phyloP scores from a whole-genome alignment of 2,329 filamentous ascomycete species.

The Amauroascus verrucosus region DNA sequence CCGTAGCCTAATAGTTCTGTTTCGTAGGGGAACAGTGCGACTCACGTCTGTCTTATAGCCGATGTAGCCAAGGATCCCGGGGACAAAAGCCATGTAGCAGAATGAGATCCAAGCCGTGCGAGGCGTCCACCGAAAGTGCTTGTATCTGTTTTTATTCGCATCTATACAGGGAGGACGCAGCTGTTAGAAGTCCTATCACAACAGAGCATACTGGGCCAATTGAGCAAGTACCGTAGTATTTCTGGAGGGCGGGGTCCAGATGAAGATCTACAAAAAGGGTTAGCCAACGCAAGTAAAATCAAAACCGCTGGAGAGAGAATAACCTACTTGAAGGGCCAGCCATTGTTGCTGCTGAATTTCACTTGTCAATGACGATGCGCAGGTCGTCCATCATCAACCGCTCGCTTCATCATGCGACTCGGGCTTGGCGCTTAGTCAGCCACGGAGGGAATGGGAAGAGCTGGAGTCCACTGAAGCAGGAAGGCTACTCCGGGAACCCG shows the following conservation, averaged over 20 bases:
- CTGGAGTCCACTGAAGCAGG: no score
- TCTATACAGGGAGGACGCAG: slow-evolving; percentile 42
- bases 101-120: slow-evolving; percentile 71
- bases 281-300: slow-evolving; percentile 18
- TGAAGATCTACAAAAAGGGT: slow-evolving; percentile 39
- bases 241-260: slow-evolving; percentile 39
- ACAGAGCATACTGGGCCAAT: not conserved
- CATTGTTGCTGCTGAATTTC: slow-evolving; percentile 9
- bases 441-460: no score
- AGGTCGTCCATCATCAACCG: not conserved
- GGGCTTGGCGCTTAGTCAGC: slow-evolving; percentile 2
- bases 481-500: no score
- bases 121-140: slow-evolving; percentile 90
- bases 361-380: not conserved
- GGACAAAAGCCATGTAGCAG: slow-evolving; percentile 64
- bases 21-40: slow-evolving; percentile 20
- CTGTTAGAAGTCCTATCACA: not conserved
- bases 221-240: slow-evolving; percentile 39
- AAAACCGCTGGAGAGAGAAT: not conserved
- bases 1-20: not conserved
- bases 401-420: not conserved
- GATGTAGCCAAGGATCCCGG: slow-evolving; percentile 57
- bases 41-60: slow-evolving; percentile 80
- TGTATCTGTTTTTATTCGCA: slow-evolving; percentile 74
- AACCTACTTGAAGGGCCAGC: slow-evolving; percentile 13